phyloP scores from a whole-genome alignment of 2,329 filamentous ascomycete species.

The Paraphaeosphaeria minitans region DNA sequence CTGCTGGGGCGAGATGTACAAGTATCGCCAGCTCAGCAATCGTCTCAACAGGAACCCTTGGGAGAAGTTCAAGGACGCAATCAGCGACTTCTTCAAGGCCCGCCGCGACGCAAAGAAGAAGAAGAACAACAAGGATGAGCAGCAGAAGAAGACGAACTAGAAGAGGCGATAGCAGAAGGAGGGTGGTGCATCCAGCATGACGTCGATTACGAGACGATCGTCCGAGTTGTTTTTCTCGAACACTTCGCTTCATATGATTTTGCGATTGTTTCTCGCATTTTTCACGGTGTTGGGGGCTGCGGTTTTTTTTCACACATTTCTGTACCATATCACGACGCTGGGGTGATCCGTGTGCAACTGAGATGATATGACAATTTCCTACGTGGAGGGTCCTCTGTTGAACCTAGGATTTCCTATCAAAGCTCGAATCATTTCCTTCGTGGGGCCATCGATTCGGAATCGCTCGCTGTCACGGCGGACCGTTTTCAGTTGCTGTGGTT shows the following conservation, averaged over 20 bases:
- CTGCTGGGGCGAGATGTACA: slow-evolving; percentile 98
- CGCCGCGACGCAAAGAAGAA: slow-evolving; percentile 35
- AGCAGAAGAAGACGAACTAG: slow-evolving; percentile 22
- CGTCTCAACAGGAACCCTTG: slow-evolving; percentile 82
- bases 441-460: neutral
- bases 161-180: slow-evolving; percentile 7
- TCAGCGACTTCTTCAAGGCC: slow-evolving; percentile 46
- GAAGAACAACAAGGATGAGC: slow-evolving; percentile 35
- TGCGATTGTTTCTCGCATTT: slow-evolving; percentile 8
- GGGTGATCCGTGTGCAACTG: slow-evolving; percentile 3
- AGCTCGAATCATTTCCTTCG: neutral
- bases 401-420: neutral
- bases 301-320: neutral
- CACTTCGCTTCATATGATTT: neutral
- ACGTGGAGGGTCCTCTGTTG: neutral
- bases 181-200: slow-evolving; percentile 13
- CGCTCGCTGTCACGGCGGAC: neutral
- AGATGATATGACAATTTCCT: slow-evolving; percentile 5
- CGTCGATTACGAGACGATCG: slow-evolving; percentile 16
- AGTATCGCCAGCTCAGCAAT: slow-evolving; percentile 89
- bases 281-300: slow-evolving; percentile 2
- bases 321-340: slow-evolving; percentile 12
- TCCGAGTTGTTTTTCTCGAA: neutral
- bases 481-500: neutral
- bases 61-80: slow-evolving; percentile 66